phyloP scores from a whole-genome alignment of 225 moss, liverwort and hornwort genomes.

The Asterella californica region DNA sequence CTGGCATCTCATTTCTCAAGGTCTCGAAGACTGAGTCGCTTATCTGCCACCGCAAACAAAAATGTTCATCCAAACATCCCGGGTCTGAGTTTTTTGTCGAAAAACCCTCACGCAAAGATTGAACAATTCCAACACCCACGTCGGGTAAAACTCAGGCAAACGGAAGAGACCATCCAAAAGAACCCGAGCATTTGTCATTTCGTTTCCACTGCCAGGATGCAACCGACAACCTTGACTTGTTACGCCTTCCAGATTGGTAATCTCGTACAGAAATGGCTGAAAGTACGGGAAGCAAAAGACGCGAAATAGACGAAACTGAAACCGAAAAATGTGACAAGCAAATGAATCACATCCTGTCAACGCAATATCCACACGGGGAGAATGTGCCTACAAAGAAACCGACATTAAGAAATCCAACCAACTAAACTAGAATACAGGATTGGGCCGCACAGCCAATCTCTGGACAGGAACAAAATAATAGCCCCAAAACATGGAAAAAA shows the following conservation, averaged over 20 bases:
- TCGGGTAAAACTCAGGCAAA: not conserved
- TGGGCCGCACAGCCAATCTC: not conserved
- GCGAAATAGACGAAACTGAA: not conserved
- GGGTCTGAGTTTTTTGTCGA: not conserved
- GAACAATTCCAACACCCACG: not conserved
- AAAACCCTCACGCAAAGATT: not conserved
- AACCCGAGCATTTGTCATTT: not conserved
- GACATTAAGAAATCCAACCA: not conserved
- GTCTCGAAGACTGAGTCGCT: constrained; percentile 79
- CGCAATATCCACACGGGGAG: not conserved
- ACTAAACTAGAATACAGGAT: not conserved
- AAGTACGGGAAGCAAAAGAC: not conserved
- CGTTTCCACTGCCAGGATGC: not conserved
- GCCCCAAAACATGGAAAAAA: not conserved
- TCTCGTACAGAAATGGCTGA: not conserved
- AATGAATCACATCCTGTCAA: not conserved
- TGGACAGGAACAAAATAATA: not conserved
- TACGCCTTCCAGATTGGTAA: not conserved
- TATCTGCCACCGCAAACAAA: constrained; percentile 48
- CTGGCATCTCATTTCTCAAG: constrained; percentile 53
- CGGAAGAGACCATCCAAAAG: not conserved
- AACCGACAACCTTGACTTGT: not conserved
- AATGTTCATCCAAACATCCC: not conserved
- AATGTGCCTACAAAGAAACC: not conserved
- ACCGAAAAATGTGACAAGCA: not conserved